A percentile compares a stretch with the other conserved stretches of the same genome.
phyloP scores from a whole-genome alignment of 352 stramenopile species.

The Pilasporangium apinafurcum region DNA sequence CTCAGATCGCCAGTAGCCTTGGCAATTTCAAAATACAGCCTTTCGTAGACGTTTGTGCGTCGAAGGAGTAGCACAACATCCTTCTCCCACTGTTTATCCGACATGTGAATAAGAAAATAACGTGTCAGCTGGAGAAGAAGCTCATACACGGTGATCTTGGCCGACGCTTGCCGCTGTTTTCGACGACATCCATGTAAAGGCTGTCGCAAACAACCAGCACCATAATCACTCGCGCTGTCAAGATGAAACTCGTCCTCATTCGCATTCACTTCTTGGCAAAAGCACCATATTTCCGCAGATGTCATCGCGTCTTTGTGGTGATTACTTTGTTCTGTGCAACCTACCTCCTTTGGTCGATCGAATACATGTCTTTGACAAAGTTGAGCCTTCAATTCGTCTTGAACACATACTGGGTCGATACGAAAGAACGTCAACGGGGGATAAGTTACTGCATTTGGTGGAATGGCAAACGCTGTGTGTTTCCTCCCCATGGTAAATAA shows the following conservation, averaged over 20 bases:
- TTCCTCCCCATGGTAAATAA: constrained; percentile 26
- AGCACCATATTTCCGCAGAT: no score
- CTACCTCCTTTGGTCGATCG: no score
- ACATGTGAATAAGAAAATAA: constrained; percentile 27
- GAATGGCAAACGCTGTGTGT: constrained; percentile 17
- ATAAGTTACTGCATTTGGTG: no score
- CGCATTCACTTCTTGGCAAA: no score
- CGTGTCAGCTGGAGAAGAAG: constrained; percentile 35
- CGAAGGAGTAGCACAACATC: constrained; percentile 42
- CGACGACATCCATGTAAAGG: no score
- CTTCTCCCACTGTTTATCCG: constrained; percentile 28
- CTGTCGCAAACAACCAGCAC: no score
- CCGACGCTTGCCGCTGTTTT: no score
- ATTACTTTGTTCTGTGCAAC: no score
- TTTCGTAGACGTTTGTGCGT: constrained; percentile 36
- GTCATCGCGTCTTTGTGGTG: no score
- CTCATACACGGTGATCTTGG: constrained; percentile 25
- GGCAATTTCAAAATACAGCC: constrained; percentile 27
- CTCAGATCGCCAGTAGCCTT: not conserved
- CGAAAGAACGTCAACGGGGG: constrained; percentile 11
- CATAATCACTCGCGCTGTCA: no score
- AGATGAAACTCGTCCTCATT: no score
- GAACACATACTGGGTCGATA: constrained; percentile 6
- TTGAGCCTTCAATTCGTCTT: constrained; percentile 3
- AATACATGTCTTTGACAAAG: not conserved